Base-by-base conservation (phyloP, 2,329 filamentous ascomycete species). In the Pseudocercospora eumusae region DNA sequence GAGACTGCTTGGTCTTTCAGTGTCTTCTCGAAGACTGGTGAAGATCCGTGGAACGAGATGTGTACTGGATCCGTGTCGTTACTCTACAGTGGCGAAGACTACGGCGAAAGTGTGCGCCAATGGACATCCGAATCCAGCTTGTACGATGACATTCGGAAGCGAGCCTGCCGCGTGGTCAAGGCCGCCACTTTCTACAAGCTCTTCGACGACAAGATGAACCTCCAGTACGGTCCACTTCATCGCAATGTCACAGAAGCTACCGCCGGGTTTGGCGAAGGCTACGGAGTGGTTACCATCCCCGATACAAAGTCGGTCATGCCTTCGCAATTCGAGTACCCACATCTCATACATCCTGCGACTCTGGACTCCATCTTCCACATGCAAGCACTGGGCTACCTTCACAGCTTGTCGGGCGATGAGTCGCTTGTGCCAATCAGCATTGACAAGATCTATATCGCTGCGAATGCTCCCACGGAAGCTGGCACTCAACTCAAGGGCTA, bases 341-440 rank as follows among this genome's bases (percentile, higher is more conserved):
- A 86, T 52, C 60, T 84, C 5, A 78, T 86, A 11, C 84, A 87
- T 64, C 84, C 84, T 0, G 79, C 82, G 4, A 85, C 84, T 0
- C 74, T 87, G 11, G 84, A 87, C 65, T 74, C 81, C 2, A 80
- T 86, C 71, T 80, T 87, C 23, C 84, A 87, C 44, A 52, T 61
- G 21, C 59, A 61, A 31, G 42, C 54, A 50, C 54, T 57, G 6
- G 45, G 52, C 21, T 56, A 61, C 20, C 42, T 50, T 1, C 44
- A 57, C 21, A 57, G 54, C 31, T 23, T 47, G 9, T 47, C 44
- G 1, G 44, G 44, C 44, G 45, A 57, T 4, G 55, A 57, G 21
- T 33, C 59, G 20, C 15, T 57, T 33, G 59, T 61, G 13, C 59
- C 59, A 15, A 52, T 40, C 54, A 57, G 33, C 54, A 61, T 61